A percentile compares a stretch with the other conserved stretches of the same genome.
Conservation (phyloP, 2,329 filamentous ascomycete genomes). For the Waltergamsia citrina region DNA sequence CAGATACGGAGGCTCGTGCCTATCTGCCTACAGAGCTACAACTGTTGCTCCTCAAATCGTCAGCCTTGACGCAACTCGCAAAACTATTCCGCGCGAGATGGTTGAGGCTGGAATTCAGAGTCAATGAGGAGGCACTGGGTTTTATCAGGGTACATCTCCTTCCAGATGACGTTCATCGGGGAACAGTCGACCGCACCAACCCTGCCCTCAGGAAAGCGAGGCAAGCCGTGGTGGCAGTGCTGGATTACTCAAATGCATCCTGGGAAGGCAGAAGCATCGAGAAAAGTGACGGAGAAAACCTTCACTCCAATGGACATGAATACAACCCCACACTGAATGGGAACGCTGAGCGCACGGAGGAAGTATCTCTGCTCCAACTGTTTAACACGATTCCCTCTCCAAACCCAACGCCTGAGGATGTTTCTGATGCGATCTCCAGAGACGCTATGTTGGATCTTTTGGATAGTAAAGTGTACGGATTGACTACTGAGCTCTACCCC, state of each 20-base stretch:
- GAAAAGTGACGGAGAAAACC: no score
- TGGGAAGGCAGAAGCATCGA: no score
- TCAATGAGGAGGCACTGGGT: background rate
- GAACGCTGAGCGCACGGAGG: slow-evolving; percentile 13
- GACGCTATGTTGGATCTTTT: slow-evolving; percentile 48
- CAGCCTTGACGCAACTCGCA: slow-evolving; percentile 12
- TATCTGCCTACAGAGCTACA: slow-evolving; percentile 13
- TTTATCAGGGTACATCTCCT: slow-evolving; percentile 49
- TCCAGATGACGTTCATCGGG: slow-evolving; percentile 53
- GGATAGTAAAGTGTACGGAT: slow-evolving; percentile 39
- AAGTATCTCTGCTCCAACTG: slow-evolving; percentile 53
- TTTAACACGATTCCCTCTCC: slow-evolving; percentile 70
- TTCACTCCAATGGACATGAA: slow-evolving; percentile 19
- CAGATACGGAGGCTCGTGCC: background rate
- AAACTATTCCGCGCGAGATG: slow-evolving; percentile 26
- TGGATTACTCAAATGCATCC: slow-evolving; percentile 45
- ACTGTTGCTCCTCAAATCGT: slow-evolving; percentile 15
- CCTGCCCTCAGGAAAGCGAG: slow-evolving; percentile 33
- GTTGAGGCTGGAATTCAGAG: slow-evolving; percentile 31
- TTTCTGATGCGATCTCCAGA: slow-evolving; percentile 40
- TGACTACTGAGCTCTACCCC: slow-evolving; percentile 58
- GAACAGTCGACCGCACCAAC: slow-evolving; percentile 38
- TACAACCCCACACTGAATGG: background rate
- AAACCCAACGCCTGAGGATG: slow-evolving; percentile 36
- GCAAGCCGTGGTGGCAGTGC: slow-evolving; percentile 32